Percentiles rank a stretch among this genome's conserved stretches.
Conservation (phyloP, 2,329 filamentous ascomycete genomes). For the Sporothrix brunneoviolacea region DNA sequence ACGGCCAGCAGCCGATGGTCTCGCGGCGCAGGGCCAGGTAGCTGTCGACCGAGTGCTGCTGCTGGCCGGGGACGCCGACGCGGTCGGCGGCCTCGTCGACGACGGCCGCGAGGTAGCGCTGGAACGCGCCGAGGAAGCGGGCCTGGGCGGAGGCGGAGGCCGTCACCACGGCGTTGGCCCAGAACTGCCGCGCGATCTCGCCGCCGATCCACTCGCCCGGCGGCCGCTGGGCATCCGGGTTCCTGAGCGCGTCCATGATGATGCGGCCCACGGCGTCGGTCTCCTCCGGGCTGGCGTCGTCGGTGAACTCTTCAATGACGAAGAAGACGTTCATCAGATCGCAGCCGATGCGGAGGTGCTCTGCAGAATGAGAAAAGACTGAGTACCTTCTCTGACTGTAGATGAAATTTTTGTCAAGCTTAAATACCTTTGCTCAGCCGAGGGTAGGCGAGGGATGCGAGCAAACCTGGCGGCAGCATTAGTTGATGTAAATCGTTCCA, state of each 20-base stretch:
- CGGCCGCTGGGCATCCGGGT: constrained; percentile 17
- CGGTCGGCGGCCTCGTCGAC: constrained; percentile 22
- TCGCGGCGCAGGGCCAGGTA: constrained; percentile 22
- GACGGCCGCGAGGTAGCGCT: constrained; percentile 21
- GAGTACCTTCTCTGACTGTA: no score
- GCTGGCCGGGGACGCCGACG: background rate
- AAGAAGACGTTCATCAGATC: constrained; percentile 26
- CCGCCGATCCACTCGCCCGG: constrained; percentile 18
- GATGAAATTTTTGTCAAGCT: no score
- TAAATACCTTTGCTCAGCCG: background rate
- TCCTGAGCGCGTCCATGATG: constrained; percentile 20
- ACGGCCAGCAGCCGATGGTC: constrained; percentile 22
- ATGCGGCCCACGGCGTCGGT: constrained; percentile 9
- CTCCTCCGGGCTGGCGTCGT: constrained; percentile 12
- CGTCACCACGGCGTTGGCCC: constrained; percentile 17
- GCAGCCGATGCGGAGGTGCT: constrained; percentile 16
- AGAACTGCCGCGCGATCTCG: constrained; percentile 24
- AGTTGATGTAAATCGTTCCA: no score
- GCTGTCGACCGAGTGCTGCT: constrained; percentile 17
- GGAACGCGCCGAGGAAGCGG: constrained; percentile 22
- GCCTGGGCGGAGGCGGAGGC: constrained; percentile 17
- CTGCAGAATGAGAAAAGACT: constrained; percentile 2
- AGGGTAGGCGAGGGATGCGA: constrained; percentile 7
- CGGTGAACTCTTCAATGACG: constrained; percentile 22
- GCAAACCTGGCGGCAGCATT: no score